phyloP scores from a whole-genome alignment of 148 eudicot genomes.

The Nepenthes mirabilis region DNA sequence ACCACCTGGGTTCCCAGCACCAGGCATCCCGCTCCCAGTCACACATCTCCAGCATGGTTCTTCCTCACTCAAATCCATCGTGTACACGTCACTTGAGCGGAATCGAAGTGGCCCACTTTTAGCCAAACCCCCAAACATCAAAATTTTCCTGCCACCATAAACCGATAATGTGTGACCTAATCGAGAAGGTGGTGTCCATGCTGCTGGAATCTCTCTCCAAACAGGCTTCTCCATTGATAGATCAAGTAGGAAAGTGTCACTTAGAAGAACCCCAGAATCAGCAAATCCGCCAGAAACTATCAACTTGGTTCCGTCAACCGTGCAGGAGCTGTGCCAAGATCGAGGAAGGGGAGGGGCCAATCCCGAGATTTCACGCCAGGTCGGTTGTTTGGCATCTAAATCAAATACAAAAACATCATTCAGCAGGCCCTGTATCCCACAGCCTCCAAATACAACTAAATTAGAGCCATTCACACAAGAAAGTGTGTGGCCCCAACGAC shows the following conservation, averaged over 20 bases:
- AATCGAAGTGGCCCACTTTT: conserved; percentile 84
- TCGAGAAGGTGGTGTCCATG: conserved; percentile 95
- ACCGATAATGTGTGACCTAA: conserved; percentile 86
- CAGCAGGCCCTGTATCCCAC: conserved; percentile 78
- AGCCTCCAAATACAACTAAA: conserved; percentile 87
- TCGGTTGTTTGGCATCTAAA: conserved; percentile 78
- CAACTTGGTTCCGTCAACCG: conserved; percentile 85
- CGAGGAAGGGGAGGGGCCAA: conserved; percentile 88
- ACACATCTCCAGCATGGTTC: conserved; percentile 91
- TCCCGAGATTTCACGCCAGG: conserved; percentile 94
- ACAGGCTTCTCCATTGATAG: conserved; percentile 83
- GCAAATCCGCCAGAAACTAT: conserved; percentile 97
- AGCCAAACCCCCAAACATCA: conserved; percentile 96
- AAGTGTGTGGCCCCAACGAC: conserved; percentile 95
- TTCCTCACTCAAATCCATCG: conserved; percentile 83
- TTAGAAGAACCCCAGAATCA: conserved; percentile 88
- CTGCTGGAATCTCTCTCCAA: conserved; percentile 86
- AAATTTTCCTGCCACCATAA: conserved; percentile 83
- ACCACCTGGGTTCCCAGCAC: conserved; percentile 93
- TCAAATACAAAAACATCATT: conserved; percentile 86
- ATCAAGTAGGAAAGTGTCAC: conserved; percentile 88
- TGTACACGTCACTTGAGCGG: conserved; percentile 80
- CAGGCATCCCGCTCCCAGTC: conserved; percentile 89
- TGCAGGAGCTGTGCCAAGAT: conserved; percentile 98
- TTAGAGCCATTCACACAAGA: conserved; percentile 78